Evolutionary conservation across 768 basidiomycete species (phyloP).

Genomic region (Porphyrellus cyaneotinctus): DNA sequence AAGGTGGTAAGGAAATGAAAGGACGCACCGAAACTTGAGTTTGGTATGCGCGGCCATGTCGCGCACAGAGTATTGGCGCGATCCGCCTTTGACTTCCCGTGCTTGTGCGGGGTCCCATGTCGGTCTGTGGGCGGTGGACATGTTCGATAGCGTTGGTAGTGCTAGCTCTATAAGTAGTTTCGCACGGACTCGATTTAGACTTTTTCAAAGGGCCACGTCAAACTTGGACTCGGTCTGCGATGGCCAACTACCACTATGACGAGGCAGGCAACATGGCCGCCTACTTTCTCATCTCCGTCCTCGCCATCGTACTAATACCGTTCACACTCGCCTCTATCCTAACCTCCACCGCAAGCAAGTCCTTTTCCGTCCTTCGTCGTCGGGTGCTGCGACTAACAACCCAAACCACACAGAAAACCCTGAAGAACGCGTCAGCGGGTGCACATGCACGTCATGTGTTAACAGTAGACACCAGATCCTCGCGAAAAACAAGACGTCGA

Average conservation of each 20-base stretch:
- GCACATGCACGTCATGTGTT: slow-evolving; percentile 59
- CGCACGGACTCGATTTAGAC: neutral
- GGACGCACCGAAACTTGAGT: slow-evolving; percentile 87
- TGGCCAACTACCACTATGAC: neutral
- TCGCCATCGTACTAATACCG: slow-evolving; percentile 79
- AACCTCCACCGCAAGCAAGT: slow-evolving; percentile 43
- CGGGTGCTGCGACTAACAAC: slow-evolving; percentile 1
- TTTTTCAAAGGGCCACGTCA: no score
- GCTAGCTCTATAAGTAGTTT: no score
- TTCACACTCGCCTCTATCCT: slow-evolving; percentile 55
- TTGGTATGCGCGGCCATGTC: slow-evolving; percentile 96
- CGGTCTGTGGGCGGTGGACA: slow-evolving; percentile 91
- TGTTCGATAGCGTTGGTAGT: slow-evolving; percentile 24
- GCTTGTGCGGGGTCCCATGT: slow-evolving; percentile 98
- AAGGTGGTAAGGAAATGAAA: fast-evolving
- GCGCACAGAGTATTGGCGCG: slow-evolving; percentile 87
- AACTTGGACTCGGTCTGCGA: no score
- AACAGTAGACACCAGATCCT: slow-evolving; percentile 47
- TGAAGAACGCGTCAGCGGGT: slow-evolving; percentile 39
- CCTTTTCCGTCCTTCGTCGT: neutral
- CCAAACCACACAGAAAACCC: slow-evolving; percentile 27
- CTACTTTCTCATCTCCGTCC: slow-evolving; percentile 89
- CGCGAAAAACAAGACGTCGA: slow-evolving; percentile 42
- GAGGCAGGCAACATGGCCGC: slow-evolving; percentile 82
- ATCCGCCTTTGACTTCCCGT: slow-evolving; percentile 78